Percentiles rank a stretch among this genome's conserved stretches.
phyloP scores from a whole-genome alignment of 1,139 yeast genomes.

The Hemisphaericaspora xylofermentans region DNA sequence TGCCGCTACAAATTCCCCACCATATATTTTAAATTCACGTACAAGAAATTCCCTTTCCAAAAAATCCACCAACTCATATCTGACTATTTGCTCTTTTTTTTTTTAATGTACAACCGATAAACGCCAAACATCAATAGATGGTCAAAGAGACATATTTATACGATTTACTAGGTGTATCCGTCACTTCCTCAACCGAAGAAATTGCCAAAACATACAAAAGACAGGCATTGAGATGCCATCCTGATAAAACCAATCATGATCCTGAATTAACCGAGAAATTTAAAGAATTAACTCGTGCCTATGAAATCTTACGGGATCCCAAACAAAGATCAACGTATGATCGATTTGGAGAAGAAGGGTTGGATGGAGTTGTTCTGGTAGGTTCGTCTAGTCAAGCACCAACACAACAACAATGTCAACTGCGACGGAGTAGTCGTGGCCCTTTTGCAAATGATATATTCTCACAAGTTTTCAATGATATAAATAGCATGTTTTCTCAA shows the following conservation, averaged over 20 bases:
- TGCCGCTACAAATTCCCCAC: no score
- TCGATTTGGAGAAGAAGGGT: constrained; percentile 38
- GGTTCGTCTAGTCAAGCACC: constrained; percentile 10
- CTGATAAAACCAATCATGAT: constrained; percentile 49
- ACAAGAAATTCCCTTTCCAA: no score
- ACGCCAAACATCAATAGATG: constrained; percentile 10
- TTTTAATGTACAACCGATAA: no score
- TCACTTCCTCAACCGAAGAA: constrained; percentile 38
- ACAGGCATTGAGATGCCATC: constrained; percentile 45
- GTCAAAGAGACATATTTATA: constrained; percentile 34
- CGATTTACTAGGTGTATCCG: constrained; percentile 37
- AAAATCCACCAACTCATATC: no score
- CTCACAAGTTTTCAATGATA: constrained; percentile 40
- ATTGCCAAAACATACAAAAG: constrained; percentile 41
- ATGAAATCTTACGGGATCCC: constrained; percentile 39
- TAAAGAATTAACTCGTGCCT: constrained; percentile 44
- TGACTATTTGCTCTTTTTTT: no score
- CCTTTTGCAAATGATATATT: constrained; percentile 30
- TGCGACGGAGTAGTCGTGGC: constrained; percentile 2
- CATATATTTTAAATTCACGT: no score
- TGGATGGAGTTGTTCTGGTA: constrained; percentile 27
- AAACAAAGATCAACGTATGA: constrained; percentile 35
- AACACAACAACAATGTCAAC: constrained; percentile 6
- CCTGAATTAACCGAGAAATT: constrained; percentile 44
- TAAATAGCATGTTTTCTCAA: constrained; percentile 32